Percentiles rank a stretch among this genome's conserved stretches.
These are phyloP conservation scores for Glycine soja DNA, from an alignment of 306 rosid species.

Conservation along the genomic window DNA sequence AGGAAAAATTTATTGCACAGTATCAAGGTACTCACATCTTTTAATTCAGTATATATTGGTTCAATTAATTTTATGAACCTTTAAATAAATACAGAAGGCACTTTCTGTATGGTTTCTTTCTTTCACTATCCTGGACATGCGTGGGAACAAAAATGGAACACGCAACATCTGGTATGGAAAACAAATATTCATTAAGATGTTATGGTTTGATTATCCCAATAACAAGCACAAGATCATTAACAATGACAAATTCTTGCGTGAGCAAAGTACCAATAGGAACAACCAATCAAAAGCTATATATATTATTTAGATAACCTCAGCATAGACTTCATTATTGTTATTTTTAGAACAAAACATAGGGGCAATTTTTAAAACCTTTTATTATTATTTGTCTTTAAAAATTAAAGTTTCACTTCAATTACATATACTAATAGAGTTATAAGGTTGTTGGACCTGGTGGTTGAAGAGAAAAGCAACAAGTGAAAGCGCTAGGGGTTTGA, in stretches of 20 bases:
- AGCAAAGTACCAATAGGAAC: neutral
- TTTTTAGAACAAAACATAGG: neutral
- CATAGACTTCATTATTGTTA: neutral
- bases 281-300: neutral
- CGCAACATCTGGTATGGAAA: neutral
- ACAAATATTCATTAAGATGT: too few relatives aligned
- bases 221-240: neutral
- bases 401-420: neutral
- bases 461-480: too few relatives aligned
- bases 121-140: conserved; percentile 41
- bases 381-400: neutral
- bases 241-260: neutral
- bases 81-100: conserved; percentile 14
- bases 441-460: too few relatives aligned
- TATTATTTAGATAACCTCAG: neutral
- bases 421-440: neutral
- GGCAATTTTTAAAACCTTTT: neutral
- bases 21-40: conserved; percentile 34
- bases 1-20: conserved; percentile 45
- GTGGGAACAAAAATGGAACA: conserved; percentile 41
- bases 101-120: conserved; percentile 39
- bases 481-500: too few relatives aligned
- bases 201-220: too few relatives aligned
- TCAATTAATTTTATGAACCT: conserved; percentile 37
- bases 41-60: conserved; percentile 18